Base-by-base conservation (phyloP, 1,139 yeast species). In the Zygoascus hellenicus region DNA sequence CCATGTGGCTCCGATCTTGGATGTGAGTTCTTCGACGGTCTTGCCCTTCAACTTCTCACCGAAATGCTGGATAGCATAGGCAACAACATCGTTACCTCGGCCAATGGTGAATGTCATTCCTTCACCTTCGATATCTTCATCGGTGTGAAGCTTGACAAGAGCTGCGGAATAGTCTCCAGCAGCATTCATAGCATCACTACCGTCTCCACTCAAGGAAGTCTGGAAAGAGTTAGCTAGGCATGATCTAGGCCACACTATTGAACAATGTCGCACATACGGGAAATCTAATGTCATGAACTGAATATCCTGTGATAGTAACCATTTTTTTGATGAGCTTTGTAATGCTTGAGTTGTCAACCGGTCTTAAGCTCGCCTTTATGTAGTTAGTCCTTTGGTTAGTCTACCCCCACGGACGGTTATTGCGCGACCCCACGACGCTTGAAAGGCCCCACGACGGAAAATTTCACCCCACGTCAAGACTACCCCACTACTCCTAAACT, bases 1-100 rank as follows among this genome's bases (percentile, higher is more conserved):
- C 71, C 72, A 68, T 10, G 72, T 68, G 9, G 55, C 57, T 6
- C 72, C 72, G 59, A 68, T 65, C 48, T 68, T 63, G 16, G 52
- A 51, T 30, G 67, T 64, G 46, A 68, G 56, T 22, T 61, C 61
- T 33, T 56, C 63, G 34, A 68, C 58, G 13, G 58, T 53, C 52
- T 64, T 62, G 46, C 64, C 65, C 47, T 54, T 56, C 40, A 65
- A 51, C 46, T 60, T 56, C 42, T 62, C 63, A 22, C 65, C 68
- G 43, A 63, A 54, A 48, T 60, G 55, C 50, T 63, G 59, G 49
- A 65, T 55, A 10, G 68, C 69, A 38, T 58, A 51, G 35, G 62
- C 55, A 9, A 64, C 66, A 13, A 64, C 54, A 42, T 64, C 66
- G 46, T 60, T 64, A 13, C 68, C 68, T 29, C 67, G 58, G 35